Evolutionary conservation across 768 basidiomycete species (phyloP).

Genomic region (Boletellus sp.): DNA sequence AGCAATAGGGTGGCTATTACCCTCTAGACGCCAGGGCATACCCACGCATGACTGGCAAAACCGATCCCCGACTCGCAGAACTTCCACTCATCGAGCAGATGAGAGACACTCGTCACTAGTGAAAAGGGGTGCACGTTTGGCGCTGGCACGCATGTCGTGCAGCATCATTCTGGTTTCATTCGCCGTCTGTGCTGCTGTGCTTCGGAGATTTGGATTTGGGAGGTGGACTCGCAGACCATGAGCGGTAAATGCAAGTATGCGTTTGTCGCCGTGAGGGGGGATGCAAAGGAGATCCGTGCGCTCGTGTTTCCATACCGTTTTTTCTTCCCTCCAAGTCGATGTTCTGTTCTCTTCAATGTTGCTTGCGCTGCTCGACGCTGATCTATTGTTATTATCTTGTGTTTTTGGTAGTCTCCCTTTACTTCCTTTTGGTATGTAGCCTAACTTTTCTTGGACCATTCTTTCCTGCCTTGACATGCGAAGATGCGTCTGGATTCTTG

Average conservation of each 20-base stretch:
- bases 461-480: background rate
- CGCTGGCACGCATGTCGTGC: conserved; percentile 18
- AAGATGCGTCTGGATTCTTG: background rate
- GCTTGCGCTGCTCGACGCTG: background rate
- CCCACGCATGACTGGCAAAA: background rate
- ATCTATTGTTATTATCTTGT: background rate
- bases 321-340: background rate
- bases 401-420: background rate
- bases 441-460: background rate
- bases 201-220: conserved; percentile 25
- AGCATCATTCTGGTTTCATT: conserved; percentile 26
- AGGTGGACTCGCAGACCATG: conserved; percentile 21
- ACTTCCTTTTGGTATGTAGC: background rate
- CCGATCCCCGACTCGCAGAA: background rate
- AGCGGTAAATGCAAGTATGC: conserved; percentile 6
- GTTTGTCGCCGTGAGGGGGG: background rate
- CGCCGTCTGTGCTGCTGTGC: conserved; percentile 23
- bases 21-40: conserved; percentile 10
- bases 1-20: conserved; percentile 24
- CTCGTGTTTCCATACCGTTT: background rate
- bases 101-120: background rate
- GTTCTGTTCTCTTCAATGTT: background rate
- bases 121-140: conserved; percentile 4
- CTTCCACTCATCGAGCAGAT: background rate
- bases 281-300: background rate